These are phyloP conservation scores for Keqinozyma sinolaborantium DNA, from an alignment of 1,139 yeast genomes.

Conservation along the genomic window DNA sequence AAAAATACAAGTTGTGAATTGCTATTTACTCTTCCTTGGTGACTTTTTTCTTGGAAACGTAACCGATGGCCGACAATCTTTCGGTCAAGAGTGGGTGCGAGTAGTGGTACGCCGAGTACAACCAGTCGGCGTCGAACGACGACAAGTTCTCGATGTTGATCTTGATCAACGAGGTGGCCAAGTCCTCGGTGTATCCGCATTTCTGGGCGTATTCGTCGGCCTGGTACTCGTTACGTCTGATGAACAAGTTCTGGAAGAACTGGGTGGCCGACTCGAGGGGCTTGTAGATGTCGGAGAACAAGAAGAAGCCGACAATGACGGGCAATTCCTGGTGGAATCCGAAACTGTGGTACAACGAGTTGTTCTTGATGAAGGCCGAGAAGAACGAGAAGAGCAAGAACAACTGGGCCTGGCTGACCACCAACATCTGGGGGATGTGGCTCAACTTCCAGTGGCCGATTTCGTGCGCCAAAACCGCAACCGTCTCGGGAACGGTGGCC, in stretches of 20 bases:
- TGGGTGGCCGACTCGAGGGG: conserved; percentile 72
- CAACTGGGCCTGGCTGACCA: conserved; percentile 61
- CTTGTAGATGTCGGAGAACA: conserved; percentile 69
- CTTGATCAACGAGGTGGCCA: conserved; percentile 70
- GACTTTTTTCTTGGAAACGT: conserved; percentile 44
- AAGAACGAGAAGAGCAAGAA: conserved; percentile 67
- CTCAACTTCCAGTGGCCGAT: conserved; percentile 95
- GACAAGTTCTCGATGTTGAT: conserved; percentile 78
- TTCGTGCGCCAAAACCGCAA: conserved; percentile 95
- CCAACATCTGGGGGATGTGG: conserved; percentile 73
- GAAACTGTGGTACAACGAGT: conserved; percentile 71
- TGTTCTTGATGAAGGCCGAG: conserved; percentile 74
- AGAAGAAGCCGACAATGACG: conserved; percentile 71
- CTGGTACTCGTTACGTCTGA: conserved; percentile 87
- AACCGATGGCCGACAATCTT: conserved; percentile 71
- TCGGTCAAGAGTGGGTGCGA: conserved; percentile 91
- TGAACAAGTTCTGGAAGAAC: conserved; percentile 63
- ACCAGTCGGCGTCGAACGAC: conserved; percentile 82
- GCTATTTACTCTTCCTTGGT: conserved; percentile 18
- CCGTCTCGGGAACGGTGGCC: conserved; percentile 73
- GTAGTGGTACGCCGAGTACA: conserved; percentile 83
- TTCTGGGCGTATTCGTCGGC: conserved; percentile 84
- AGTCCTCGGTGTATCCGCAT: conserved; percentile 66
- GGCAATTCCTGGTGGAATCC: conserved; percentile 72
- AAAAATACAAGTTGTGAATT: conserved; percentile 10